Percentiles rank a stretch among this genome's conserved stretches.
Evolutionary conservation across 345 rosid genomes (phyloP).

Genomic region (Citrus trifoliata): DNA sequence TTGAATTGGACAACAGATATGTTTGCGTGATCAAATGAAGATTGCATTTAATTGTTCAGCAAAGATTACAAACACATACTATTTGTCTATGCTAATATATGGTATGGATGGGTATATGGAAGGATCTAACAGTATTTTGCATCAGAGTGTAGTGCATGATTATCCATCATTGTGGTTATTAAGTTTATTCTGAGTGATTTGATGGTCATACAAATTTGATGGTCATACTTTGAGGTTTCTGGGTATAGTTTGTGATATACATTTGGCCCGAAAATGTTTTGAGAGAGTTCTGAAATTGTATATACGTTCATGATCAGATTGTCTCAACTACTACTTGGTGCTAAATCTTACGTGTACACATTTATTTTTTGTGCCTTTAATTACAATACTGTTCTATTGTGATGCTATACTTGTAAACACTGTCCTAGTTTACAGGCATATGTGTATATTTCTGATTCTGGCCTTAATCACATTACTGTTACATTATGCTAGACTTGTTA

Average conservation of each 20-base stretch:
- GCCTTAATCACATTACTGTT: slow-evolving; percentile 5
- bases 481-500: neutral
- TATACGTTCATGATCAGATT: neutral
- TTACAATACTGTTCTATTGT: neutral
- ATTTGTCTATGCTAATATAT: neutral
- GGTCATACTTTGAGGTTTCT: neutral
- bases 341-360: neutral
- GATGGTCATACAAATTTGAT: neutral
- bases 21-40: neutral
- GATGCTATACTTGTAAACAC: neutral
- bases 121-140: neutral
- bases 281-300: neutral
- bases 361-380: neutral
- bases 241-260: neutral
- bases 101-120: neutral
- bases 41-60: neutral
- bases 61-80: neutral
- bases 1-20: neutral
- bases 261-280: neutral
- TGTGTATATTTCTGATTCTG: neutral
- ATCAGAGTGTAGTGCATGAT: neutral
- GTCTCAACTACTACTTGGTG: neutral
- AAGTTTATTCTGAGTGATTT: neutral
- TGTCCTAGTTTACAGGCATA: neutral
- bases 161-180: neutral